Evolutionary conservation across 2,329 filamentous ascomycete species (phyloP), one percentile per base, ranked within the genome.

Genomic region (Claviceps quebecensis): DNA sequence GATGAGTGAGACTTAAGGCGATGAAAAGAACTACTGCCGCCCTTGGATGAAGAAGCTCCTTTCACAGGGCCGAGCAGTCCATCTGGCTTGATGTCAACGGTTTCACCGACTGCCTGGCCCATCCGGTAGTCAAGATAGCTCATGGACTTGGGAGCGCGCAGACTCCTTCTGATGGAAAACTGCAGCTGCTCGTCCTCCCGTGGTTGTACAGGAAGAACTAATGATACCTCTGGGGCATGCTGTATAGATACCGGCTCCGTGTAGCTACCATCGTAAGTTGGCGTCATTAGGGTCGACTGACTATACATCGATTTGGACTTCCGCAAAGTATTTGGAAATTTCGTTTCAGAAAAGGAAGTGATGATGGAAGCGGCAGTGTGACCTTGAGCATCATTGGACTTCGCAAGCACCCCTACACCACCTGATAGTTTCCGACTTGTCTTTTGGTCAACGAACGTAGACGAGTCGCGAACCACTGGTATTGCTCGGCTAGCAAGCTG

Each of bases 271-370:
- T 46, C 51, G 19, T 51, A 52, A 1, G 39, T 54, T 43, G 49
- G 48, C 52, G 17, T 54, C 45, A 43, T 57, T 54, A 36, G 52
- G 50, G 22, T 58, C 52, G 66, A 65, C 2, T 65, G 61, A 11
- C 66, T 63, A 54, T 76, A 70, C 73, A 80, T 74, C 0, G 78
- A 81, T 53, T 67, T 74, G 1, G 77, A 77, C 57, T 74, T 77
- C 44, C 75, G 74, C 43, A 81, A 61, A 29, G 67, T 71, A 46
- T 71, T 69, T 56, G 71, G 75, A 0, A 74, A 74, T 2, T 70
- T 72, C 14, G 72, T 69, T 34, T 67, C 66, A 3, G 75, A 19
- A 7, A 8, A 22, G 2, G 34, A 11, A 16, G 39, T 48, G 17
- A 26, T 37, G 6, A 19, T 29, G 9, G 40, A 23, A 14, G 39